phyloP scores from a whole-genome alignment of 139 green algal genomes.

The Tetraselmis chui region DNA sequence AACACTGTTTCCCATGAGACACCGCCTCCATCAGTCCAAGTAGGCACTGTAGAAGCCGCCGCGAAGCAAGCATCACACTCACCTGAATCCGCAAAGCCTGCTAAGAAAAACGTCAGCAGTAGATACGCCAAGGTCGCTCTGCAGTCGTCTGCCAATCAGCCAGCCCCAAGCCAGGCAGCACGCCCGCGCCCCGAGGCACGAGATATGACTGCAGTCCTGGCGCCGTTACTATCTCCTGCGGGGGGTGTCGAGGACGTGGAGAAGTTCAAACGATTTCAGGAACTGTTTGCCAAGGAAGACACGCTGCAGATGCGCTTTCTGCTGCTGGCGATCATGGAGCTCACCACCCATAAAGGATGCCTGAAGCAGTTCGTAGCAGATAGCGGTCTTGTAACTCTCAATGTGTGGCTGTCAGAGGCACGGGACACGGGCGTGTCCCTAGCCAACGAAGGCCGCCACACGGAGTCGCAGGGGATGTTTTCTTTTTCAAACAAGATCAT shows the following conservation, averaged over 20 bases:
- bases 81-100: no score
- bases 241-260: background rate
- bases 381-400: background rate
- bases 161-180: no score
- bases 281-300: background rate
- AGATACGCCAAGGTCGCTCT: background rate
- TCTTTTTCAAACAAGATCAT: background rate
- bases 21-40: no score
- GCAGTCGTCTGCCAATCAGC: background rate
- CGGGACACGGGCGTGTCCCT: background rate
- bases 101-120: background rate
- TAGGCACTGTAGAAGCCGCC: no score
- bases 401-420: background rate
- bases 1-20: no score
- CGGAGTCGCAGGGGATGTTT: background rate
- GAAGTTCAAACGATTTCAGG: background rate
- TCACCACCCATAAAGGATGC: background rate
- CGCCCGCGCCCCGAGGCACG: background rate
- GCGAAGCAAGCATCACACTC: no score
- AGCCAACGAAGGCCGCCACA: no score
- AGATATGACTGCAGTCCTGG: background rate
- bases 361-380: background rate
- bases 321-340: background rate
- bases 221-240: background rate
- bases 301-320: background rate